phyloP scores from a whole-genome alignment of 257 asterid species.

The Perilla frutescens region DNA sequence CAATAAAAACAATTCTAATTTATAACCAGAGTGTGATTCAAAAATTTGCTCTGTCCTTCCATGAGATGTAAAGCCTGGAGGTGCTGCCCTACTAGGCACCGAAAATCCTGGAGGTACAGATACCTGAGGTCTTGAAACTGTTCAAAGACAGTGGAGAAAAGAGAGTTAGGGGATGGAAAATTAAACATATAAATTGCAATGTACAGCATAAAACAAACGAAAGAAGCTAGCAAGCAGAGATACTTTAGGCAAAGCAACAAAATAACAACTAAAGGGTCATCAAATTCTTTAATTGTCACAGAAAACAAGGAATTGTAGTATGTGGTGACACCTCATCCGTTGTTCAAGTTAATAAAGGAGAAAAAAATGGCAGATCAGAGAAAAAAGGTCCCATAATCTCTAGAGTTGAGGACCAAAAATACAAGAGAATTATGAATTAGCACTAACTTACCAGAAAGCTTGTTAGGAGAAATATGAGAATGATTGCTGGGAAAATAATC shows the following conservation, averaged over 20 bases:
- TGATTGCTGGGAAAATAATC: slow-evolving; percentile 52
- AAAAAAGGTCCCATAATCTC: background rate
- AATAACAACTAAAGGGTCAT: background rate
- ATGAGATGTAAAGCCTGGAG: slow-evolving; percentile 86
- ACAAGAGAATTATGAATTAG: background rate
- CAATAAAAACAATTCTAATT: slow-evolving; percentile 3
- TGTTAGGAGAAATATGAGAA: slow-evolving; percentile 56
- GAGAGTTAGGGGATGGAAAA: slow-evolving; percentile 24
- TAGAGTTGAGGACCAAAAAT: background rate
- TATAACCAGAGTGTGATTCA: slow-evolving; percentile 63
- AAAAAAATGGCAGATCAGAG: background rate
- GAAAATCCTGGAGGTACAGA: slow-evolving; percentile 98
- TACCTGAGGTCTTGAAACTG: slow-evolving; percentile 87
- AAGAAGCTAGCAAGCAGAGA: background rate
- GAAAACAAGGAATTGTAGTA: background rate
- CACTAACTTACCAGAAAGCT: slow-evolving; percentile 64
- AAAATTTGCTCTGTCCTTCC: slow-evolving; percentile 66
- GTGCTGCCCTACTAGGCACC: slow-evolving; percentile 75
- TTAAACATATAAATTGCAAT: background rate
- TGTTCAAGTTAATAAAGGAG: background rate
- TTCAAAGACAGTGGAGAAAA: slow-evolving; percentile 32
- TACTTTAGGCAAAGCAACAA: slow-evolving; percentile 12
- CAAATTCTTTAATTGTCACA: slow-evolving; percentile 4
- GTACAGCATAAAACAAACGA: background rate
- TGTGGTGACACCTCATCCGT: background rate